These are phyloP conservation scores for Zychaea mexicana DNA, from an alignment of 371 early-diverging fungal genomes.

Conservation along the genomic window DNA sequence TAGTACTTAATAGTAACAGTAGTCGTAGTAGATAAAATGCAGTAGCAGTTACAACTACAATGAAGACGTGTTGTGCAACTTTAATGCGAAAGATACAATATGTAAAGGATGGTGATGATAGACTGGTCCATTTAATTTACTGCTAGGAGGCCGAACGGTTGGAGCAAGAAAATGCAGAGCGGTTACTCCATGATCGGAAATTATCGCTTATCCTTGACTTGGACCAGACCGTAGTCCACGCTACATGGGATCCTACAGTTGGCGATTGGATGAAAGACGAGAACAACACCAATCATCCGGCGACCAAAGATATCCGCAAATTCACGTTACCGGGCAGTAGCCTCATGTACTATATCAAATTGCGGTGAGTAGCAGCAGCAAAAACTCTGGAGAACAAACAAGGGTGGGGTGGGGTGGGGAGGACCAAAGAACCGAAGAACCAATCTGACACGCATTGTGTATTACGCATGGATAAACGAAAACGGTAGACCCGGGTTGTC, in stretches of 20 bases:
- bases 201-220: constrained; percentile 97
- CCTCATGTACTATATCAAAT: constrained; percentile 80
- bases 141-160: constrained; percentile 79
- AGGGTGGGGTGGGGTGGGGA: too few species aligned
- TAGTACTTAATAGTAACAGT: too few species aligned
- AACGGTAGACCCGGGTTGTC: constrained; percentile 78
- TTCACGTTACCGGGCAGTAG: constrained; percentile 78
- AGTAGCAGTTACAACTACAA: too few species aligned
- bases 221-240: constrained; percentile 99
- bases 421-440: too few species aligned
- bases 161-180: constrained; percentile 69
- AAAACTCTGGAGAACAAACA: too few species aligned
- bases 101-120: too few species aligned
- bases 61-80: too few species aligned
- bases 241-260: constrained; percentile 83
- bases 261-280: constrained; percentile 81
- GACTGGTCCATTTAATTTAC: too few species aligned
- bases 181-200: constrained; percentile 70
- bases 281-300: constrained; percentile 62
- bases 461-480: background rate
- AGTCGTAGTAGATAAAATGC: background rate
- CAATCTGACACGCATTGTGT: too few species aligned
- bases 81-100: too few species aligned
- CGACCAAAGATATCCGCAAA: constrained; percentile 66
- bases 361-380: too few species aligned